Percentiles rank a stretch among this genome's conserved stretches.
phyloP scores from a whole-genome alignment of 768 basidiomycete species.

The Auriculariales sp. region DNA sequence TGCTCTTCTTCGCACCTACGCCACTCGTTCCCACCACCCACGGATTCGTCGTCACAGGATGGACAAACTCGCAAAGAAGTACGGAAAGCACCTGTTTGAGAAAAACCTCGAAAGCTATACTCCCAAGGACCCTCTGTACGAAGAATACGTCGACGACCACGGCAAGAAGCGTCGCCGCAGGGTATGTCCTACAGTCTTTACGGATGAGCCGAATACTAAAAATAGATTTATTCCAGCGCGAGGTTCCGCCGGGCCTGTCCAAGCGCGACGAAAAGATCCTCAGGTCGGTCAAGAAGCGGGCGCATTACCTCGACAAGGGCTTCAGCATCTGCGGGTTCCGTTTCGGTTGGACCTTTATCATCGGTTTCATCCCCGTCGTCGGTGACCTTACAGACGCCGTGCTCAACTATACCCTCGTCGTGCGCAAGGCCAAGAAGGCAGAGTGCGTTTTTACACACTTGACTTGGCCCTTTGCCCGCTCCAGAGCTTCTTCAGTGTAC shows the following conservation, averaged over 20 bases:
- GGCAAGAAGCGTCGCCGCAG: constrained; percentile 44
- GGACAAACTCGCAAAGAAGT: not conserved
- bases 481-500: not conserved
- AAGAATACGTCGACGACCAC: constrained; percentile 36
- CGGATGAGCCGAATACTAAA: not conserved
- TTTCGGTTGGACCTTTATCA: constrained; percentile 79
- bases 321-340: constrained; percentile 66
- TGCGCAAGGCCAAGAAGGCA: constrained; percentile 60
- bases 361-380: constrained; percentile 55
- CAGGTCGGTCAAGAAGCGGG: constrained; percentile 56
- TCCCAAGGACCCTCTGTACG: constrained; percentile 66
- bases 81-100: constrained; percentile 34
- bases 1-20: no score
- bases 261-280: constrained; percentile 62
- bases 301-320: constrained; percentile 79
- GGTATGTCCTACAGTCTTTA: constrained; percentile 22
- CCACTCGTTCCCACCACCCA: no score
- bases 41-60: not conserved
- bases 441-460: constrained; percentile 27
- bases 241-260: constrained; percentile 61
- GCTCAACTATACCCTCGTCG: constrained; percentile 63
- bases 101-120: constrained; percentile 50
- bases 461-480: not conserved
- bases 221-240: constrained; percentile 30
- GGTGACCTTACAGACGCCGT: constrained; percentile 50